Percentiles rank a stretch among this genome's conserved stretches.
Evolutionary conservation across 345 rosid species (phyloP).

Genomic region (Salix suchowensis): DNA sequence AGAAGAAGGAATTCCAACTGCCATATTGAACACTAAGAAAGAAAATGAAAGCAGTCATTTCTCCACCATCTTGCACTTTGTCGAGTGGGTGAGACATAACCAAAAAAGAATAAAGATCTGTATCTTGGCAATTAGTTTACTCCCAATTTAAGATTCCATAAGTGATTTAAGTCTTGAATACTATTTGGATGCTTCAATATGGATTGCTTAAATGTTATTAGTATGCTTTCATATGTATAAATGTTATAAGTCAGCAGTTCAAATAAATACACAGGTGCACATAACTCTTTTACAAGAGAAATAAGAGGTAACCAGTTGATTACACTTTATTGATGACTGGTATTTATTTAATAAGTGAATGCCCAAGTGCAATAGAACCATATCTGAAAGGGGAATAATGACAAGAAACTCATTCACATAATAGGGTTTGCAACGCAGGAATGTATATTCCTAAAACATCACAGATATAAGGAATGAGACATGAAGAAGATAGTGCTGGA

Average conservation of each 20-base stretch:
- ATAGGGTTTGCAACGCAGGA: background rate
- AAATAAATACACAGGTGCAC: background rate
- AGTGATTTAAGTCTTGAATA: background rate
- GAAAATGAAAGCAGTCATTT: background rate
- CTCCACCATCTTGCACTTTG: no score
- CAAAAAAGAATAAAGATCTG: no score
- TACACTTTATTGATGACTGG: background rate
- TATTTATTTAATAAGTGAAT: background rate
- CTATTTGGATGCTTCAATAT: background rate
- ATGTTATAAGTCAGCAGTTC: background rate
- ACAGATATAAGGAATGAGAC: background rate
- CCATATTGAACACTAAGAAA: background rate
- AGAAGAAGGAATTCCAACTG: background rate
- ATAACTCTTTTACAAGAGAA: background rate
- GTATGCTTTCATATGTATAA: background rate
- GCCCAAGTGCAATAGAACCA: background rate
- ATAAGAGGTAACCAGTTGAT: background rate
- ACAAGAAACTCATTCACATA: background rate
- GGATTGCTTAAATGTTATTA: background rate
- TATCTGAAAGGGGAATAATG: background rate
- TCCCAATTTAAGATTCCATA: background rate
- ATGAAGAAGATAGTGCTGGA: background rate
- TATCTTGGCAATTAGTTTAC: background rate
- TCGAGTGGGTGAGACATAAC: no score
- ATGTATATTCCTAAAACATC: background rate